Evolutionary conservation across 2,329 filamentous ascomycete genomes (phyloP).

Genomic region (Cladorrhinum sp.): DNA sequence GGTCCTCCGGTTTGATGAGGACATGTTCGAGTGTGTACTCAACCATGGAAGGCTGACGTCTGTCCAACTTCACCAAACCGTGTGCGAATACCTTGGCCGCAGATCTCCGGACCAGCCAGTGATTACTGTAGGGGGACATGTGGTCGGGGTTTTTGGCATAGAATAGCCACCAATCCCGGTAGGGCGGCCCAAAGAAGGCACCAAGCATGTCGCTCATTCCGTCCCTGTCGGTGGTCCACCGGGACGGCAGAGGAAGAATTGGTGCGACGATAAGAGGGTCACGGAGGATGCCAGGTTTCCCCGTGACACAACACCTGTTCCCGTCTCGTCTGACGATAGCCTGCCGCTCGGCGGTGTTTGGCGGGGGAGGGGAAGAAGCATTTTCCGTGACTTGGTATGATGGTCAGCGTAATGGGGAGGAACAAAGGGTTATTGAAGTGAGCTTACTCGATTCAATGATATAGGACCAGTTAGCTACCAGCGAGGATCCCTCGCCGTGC

Average conservation of each 20-base stretch:
- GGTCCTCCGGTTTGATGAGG: conserved; percentile 9
- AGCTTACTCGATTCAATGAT: conserved; percentile 28
- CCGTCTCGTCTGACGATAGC: conserved; percentile 26
- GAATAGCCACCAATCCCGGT: conserved; percentile 34
- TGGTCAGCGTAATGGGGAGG: background rate
- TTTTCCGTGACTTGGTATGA: conserved; percentile 14
- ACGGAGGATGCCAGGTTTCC: conserved; percentile 20
- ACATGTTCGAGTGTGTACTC: conserved; percentile 27
- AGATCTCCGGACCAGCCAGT: conserved; percentile 33
- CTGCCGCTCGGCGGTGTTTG: conserved; percentile 4
- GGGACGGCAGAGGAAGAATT: conserved; percentile 25
- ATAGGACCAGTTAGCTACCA: conserved; percentile 28
- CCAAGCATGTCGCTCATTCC: conserved; percentile 23
- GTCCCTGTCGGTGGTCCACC: conserved; percentile 23
- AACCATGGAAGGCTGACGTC: conserved; percentile 28
- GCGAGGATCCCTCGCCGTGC: conserved; percentile 1
- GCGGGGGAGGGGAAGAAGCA: conserved; percentile 15
- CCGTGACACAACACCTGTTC: conserved; percentile 28
- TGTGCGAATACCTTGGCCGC: conserved; percentile 23
- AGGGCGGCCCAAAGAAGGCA: conserved; percentile 31
- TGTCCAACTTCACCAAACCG: conserved; percentile 28
- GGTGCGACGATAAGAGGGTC: conserved; percentile 27
- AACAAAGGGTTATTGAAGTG: background rate
- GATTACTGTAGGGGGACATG: conserved; percentile 15
- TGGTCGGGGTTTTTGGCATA: conserved; percentile 21